A percentile compares a stretch with the other conserved stretches of the same genome.
These are phyloP conservation scores for Saccharomycopsis sp. DNA, from an alignment of 805 yeast species.

Conservation along the genomic window DNA sequence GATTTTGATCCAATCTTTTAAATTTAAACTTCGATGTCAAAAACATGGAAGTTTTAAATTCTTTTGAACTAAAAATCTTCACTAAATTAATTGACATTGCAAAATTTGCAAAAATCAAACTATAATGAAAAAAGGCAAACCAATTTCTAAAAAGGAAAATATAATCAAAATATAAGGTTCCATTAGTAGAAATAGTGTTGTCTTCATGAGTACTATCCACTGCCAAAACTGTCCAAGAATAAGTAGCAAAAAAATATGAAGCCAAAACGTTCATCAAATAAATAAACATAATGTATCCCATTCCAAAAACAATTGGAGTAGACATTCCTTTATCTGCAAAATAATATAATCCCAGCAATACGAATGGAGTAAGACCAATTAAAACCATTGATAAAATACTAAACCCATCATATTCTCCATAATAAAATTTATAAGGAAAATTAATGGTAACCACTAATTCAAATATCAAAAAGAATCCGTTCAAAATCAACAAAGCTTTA, in stretches of 20 bases:
- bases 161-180: neutral
- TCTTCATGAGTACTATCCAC: neutral
- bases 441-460: constrained; percentile 3
- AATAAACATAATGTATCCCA: constrained; percentile 1
- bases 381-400: neutral
- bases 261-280: neutral
- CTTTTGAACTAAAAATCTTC: neutral
- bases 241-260: constrained; percentile 1
- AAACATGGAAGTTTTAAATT: neutral
- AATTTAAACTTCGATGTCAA: too few relatives aligned
- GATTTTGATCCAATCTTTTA: too few relatives aligned
- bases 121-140: constrained; percentile 7
- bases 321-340: neutral
- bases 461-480: constrained; percentile 3
- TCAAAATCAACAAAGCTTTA: constrained; percentile 3
- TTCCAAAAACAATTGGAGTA: neutral
- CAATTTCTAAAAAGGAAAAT: constrained; percentile 3
- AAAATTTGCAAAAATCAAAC: constrained; percentile 2
- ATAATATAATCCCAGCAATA: neutral
- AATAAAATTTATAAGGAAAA: constrained; percentile 1
- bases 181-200: neutral
- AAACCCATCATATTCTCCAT: neutral
- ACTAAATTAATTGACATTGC: constrained; percentile 1
- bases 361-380: constrained; percentile 2
- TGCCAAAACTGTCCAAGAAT: too few relatives aligned